Conservation (phyloP, 1,284 basidiomycete species). For the Irpex sp. region DNA sequence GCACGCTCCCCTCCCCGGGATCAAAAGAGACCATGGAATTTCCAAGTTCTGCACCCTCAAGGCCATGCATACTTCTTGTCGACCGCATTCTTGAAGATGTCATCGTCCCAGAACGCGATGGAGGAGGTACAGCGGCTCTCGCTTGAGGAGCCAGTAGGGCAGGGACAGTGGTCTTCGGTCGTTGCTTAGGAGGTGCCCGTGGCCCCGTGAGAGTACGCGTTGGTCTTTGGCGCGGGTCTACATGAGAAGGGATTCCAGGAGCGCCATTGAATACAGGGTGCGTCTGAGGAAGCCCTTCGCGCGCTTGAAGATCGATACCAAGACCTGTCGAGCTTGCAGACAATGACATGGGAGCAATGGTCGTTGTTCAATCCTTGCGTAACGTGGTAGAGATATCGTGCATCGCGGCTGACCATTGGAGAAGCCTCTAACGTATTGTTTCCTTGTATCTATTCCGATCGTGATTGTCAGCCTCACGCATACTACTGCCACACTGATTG, state of each 20-base stretch:
- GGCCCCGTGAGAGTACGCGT: constrained; percentile 6
- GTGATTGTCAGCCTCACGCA: neutral
- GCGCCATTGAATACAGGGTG: neutral
- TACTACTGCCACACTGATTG: neutral
- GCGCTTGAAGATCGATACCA: neutral
- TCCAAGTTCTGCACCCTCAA: constrained; percentile 40
- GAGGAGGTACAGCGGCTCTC: neutral
- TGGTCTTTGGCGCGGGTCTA: neutral
- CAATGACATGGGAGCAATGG: neutral
- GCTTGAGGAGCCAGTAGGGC: neutral
- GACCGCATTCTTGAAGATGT: constrained; percentile 28
- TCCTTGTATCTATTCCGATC: neutral
- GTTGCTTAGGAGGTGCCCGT: neutral
- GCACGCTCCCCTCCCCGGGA: constrained; percentile 24
- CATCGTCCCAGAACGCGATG: neutral
- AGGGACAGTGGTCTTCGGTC: neutral
- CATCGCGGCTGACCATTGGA: neutral
- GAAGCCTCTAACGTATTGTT: neutral
- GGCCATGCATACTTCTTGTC: constrained; percentile 37
- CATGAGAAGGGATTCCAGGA: neutral
- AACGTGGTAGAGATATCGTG: neutral
- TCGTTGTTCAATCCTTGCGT: neutral
- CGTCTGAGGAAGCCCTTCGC: neutral
- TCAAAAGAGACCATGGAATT: constrained; percentile 41
- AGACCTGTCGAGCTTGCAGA: neutral